Base-by-base conservation (phyloP, 2,329 filamentous ascomycete genomes). In the Cytospora leucostoma region DNA sequence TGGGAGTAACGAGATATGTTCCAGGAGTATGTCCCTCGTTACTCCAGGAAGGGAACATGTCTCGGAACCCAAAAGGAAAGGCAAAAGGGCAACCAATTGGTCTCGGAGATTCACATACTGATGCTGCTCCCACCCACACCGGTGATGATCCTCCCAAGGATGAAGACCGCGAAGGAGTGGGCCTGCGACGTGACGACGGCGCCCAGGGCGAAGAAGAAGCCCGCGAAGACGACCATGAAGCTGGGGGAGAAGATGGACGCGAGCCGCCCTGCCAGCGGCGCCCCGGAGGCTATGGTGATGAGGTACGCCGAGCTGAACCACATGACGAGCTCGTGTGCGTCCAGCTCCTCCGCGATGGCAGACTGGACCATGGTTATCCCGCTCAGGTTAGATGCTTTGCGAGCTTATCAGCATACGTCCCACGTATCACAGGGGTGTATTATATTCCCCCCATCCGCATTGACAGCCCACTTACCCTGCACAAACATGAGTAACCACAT, bases 291-390 rank as follows among this genome's bases (percentile, higher is more conserved):
- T 83, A 81, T 80, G 68, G 78, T 73, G 66, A 85, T 81, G 55
- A 95, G 80, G 72, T 92, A 96, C 2, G 88, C 82, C 37, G 89
- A 91, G 8, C 89, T 92, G 72, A 95, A 92, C 91, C 91, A 96
- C 74, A 86, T 90, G 40, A 87, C 87, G 61, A 86, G 79, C 62
- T 88, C 86, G 70, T 92, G 93, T 1, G 90, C 85, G 74, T 91
- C 81, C 2, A 96, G 79, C 67, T 94, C 91, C 8, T 82, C 83
- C 2, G 91, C 91, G 67, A 96, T 91, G 56, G 81, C 81, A 8
- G 88, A 91, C 75, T 95, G 92, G 1, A 89, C 90, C 62, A 92
- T 93, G 7, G 90, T 91, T 72, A 96, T 88, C 68, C 92, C 87
- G 13, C 88, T 91, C 76, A 93, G 91, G 71, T 95, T 95, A 66